Evolutionary conservation across 2,329 filamentous ascomycete genomes (phyloP), one percentile per base, ranked within the genome.

Genomic region (Pseudodiploospora longispora): DNA sequence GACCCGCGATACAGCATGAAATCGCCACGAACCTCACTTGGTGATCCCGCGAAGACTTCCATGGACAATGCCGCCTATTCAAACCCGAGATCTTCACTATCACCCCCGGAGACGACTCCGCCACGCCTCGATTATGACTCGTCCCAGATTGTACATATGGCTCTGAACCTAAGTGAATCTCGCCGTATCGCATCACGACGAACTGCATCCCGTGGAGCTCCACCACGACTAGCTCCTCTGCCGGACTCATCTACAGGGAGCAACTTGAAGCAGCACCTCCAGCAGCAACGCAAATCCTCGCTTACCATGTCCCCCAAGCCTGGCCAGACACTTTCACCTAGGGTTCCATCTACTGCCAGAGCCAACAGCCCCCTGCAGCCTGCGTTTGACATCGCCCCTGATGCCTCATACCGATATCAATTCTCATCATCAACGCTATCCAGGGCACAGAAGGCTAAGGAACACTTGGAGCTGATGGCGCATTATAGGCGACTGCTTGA

Each of bases 121-220:
- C 39, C 59, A 10, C 54, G 62, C 5, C 60, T 85, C 19, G 80
- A 88, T 55, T 74, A 85, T 47, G 90, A 96, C 57, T 85, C 90
- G 6, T 80, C 84, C 4, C 87, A 95, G 62, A 94, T 97, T 51
- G 88, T 97, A 36, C 89, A 89, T 57, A 86, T 97, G 77, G 91
- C 91, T 2, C 67, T 97, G 54, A 93, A 84, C 51, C 66, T 97
- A 40, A 95, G 86, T 67, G 88, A 96, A 63, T 87, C 83, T 57
- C 79, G 81, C 51, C 79, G 80, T 58, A 74, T 74, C 65, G 85
- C 71, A 49, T 79, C 68, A 62, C 77, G 70, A 63, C 75, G 69
- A 63, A 80, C 60, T 61, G 74, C 64, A 52, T 78, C 57, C 44
- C 78, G 59, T n/a, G 36, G 40, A 58, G 75, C 62, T 44, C 77